These are phyloP conservation scores for Tylopilus rubrobrunneus DNA, from an alignment of 768 basidiomycete species.

Conservation along the genomic window DNA sequence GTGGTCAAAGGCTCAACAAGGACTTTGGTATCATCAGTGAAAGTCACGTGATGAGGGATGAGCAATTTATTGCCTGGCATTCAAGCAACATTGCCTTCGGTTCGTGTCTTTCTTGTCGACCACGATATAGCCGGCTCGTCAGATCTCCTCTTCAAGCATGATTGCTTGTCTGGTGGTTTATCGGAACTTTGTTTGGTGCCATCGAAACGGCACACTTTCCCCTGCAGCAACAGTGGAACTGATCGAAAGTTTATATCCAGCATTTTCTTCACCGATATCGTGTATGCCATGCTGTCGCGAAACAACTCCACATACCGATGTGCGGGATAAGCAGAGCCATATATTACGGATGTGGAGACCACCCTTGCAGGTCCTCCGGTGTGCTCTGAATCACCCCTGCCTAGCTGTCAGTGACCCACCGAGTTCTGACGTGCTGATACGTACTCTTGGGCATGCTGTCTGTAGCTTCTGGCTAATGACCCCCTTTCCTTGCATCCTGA, in stretches of 20 bases:
- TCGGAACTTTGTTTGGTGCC: background rate
- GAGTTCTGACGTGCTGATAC: slow-evolving; percentile 56
- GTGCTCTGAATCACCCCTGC: too few species aligned
- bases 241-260: slow-evolving; percentile 25
- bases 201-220: slow-evolving; percentile 19
- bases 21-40: slow-evolving; percentile 2
- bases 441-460: slow-evolving; percentile 48
- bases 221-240: slow-evolving; percentile 34
- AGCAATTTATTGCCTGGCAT: too few species aligned
- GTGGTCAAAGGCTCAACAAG: slow-evolving; percentile 5
- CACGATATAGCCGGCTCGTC: background rate
- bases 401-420: slow-evolving; percentile 27
- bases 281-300: slow-evolving; percentile 29
- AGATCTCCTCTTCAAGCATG: slow-evolving; percentile 13
- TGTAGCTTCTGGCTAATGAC: slow-evolving; percentile 43
- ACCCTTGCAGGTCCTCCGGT: background rate
- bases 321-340: slow-evolving; percentile 41
- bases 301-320: slow-evolving; percentile 9
- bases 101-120: slow-evolving; percentile 1
- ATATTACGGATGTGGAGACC: slow-evolving; percentile 3
- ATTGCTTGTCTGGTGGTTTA: slow-evolving; percentile 14
- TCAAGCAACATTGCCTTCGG: too few species aligned
- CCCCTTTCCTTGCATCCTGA: too few species aligned
- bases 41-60: slow-evolving; percentile 17
- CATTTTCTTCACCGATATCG: slow-evolving; percentile 17